Evolutionary conservation across 495 filamentous ascomycete genomes (phyloP).

Genomic region (Astrothelium subdiscretum): DNA sequence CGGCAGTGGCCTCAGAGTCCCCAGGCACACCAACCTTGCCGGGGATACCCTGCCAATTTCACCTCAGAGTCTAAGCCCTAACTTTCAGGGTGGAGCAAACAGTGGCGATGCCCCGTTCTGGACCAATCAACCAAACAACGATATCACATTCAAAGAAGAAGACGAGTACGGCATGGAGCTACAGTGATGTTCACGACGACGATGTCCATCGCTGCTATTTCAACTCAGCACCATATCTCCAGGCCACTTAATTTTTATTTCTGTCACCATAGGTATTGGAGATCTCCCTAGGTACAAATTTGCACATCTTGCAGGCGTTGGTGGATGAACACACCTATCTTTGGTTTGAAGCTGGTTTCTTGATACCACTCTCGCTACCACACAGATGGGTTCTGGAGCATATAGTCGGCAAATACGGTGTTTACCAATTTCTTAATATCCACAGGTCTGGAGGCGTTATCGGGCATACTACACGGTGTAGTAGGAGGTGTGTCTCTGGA

Average conservation of each 20-base stretch:
- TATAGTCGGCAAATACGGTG: background rate
- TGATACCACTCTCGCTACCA: slow-evolving; percentile 1
- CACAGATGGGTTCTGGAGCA: background rate
- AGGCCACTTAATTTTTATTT: background rate
- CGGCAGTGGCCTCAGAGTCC: slow-evolving; percentile 78
- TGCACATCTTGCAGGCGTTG: slow-evolving; percentile 1
- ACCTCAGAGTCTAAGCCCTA: slow-evolving; percentile 60
- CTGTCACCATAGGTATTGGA: background rate
- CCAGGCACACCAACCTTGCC: slow-evolving; percentile 82
- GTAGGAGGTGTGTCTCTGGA: background rate
- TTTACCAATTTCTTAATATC: background rate
- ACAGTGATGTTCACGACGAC: slow-evolving; percentile 34
- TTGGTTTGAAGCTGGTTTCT: background rate
- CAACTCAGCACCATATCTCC: no score
- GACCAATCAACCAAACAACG: slow-evolving; percentile 44
- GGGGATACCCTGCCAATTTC: slow-evolving; percentile 56
- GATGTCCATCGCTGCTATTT: no score
- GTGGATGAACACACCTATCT: background rate
- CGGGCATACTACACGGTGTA: background rate
- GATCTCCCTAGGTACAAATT: background rate
- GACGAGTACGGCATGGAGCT: slow-evolving; percentile 83
- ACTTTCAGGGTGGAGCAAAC: slow-evolving; percentile 47
- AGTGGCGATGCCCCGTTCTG: slow-evolving; percentile 57
- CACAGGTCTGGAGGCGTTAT: background rate
- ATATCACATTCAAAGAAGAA: slow-evolving; percentile 70